A percentile compares a stretch with the other conserved stretches of the same genome.
phyloP scores from a whole-genome alignment of 805 yeast species.

The Candida ovalis region DNA sequence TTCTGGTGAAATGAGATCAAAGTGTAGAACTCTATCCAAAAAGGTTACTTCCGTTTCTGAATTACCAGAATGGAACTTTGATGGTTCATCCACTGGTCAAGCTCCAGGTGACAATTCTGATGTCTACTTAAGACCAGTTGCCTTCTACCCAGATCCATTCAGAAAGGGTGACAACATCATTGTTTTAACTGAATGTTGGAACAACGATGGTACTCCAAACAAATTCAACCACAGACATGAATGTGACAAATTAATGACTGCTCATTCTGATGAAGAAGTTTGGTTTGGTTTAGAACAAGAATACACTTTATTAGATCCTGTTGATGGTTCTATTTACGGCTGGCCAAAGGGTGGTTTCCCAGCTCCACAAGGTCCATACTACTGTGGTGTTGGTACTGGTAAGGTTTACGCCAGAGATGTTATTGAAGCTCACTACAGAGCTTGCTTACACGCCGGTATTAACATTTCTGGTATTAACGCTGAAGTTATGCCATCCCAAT shows the following conservation, averaged over 20 bases:
- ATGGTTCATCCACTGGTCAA: slow-evolving; percentile 97
- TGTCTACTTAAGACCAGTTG: slow-evolving; percentile 91
- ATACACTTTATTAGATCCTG: slow-evolving; percentile 90
- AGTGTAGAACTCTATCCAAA: slow-evolving; percentile 81
- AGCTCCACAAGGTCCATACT: slow-evolving; percentile 99
- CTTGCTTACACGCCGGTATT: slow-evolving; percentile 91
- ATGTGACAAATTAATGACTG: slow-evolving; percentile 91
- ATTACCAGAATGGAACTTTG: slow-evolving; percentile 98
- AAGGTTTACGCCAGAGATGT: slow-evolving; percentile 97
- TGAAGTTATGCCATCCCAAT: slow-evolving; percentile 99
- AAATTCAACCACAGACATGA: slow-evolving; percentile 97
- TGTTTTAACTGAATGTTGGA: slow-evolving; percentile 95
- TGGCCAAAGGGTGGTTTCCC: slow-evolving; percentile 99
- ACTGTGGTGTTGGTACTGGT: slow-evolving; percentile 99
- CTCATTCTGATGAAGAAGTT: slow-evolving; percentile 76
- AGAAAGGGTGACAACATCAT: slow-evolving; percentile 96
- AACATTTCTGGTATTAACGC: slow-evolving; percentile 95
- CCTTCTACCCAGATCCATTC: slow-evolving; percentile 94
- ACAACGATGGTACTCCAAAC: slow-evolving; percentile 99
- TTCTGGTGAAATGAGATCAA: slow-evolving; percentile 85
- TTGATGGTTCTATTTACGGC: slow-evolving; percentile 81
- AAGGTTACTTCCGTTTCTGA: slow-evolving; percentile 72
- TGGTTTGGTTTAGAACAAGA: slow-evolving; percentile 99
- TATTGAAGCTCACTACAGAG: slow-evolving; percentile 98
- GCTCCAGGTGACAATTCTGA: slow-evolving; percentile 99